Percentiles rank a stretch among this genome's conserved stretches.
Conservation (phyloP, 345 rosid genomes). For the Excoecaria agallocha region DNA sequence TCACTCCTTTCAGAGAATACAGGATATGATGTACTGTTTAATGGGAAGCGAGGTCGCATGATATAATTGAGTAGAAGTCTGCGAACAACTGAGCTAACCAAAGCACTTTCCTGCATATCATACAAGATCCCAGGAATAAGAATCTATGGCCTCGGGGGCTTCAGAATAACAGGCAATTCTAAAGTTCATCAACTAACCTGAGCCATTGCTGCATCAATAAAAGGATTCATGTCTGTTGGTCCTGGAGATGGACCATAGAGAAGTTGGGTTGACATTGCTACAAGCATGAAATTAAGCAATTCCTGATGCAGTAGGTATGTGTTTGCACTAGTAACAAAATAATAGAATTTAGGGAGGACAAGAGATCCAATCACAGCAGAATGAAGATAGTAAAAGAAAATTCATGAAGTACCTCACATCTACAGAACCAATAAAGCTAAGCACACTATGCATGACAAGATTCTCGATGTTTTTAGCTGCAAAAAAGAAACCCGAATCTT, state of each 20-base stretch:
- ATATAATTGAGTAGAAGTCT: conserved; percentile 72
- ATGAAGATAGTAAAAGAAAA: neutral
- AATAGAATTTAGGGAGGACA: conserved; percentile 31
- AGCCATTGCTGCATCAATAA: conserved; percentile 82
- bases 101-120: conserved; percentile 60
- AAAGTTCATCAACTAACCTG: conserved; percentile 49
- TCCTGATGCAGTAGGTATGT: conserved; percentile 83
- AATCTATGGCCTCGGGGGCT: conserved; percentile 4
- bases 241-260: conserved; percentile 72
- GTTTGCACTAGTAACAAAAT: conserved; percentile 58
- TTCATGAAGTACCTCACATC: conserved; percentile 66
- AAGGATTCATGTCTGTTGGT: conserved; percentile 72
- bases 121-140: conserved; percentile 4
- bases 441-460: conserved; percentile 73
- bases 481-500: conserved; percentile 28
- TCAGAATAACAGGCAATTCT: conserved; percentile 5
- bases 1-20: conserved; percentile 49
- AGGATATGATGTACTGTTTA: conserved; percentile 47
- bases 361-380: conserved; percentile 7
- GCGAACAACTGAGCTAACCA: conserved; percentile 62
- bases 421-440: conserved; percentile 63
- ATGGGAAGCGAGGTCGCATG: conserved; percentile 44
- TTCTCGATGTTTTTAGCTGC: conserved; percentile 76
- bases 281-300: conserved; percentile 80
- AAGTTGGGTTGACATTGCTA: conserved; percentile 93